Conservation (phyloP, 176 grass and related monocot genomes). For the Triticum turgidum region DNA sequence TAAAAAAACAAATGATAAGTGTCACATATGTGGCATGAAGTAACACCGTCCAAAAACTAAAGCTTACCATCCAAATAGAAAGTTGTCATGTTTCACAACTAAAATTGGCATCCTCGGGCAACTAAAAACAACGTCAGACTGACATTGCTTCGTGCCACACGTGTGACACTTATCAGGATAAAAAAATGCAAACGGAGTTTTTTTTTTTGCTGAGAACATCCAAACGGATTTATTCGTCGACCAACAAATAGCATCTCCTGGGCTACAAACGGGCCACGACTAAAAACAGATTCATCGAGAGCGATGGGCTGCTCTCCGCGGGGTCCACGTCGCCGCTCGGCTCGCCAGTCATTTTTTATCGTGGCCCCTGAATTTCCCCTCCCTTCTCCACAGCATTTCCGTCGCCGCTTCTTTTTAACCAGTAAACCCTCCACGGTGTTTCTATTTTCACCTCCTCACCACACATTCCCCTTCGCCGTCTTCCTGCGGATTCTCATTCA, state of each 20-base stretch:
- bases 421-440: constrained; percentile 20
- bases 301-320: constrained; percentile 31
- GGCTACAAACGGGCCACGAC: background rate
- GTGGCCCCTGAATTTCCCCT: constrained; percentile 17
- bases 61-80: no score
- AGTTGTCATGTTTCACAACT: no score
- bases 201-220: no score
- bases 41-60: no score
- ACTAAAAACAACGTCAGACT: no score
- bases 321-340: background rate
- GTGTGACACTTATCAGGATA: no score
- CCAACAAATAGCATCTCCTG: background rate
- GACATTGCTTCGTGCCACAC: no score
- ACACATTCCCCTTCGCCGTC: background rate
- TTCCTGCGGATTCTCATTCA: background rate
- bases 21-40: no score
- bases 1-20: no score
- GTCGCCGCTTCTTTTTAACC: constrained; percentile 21
- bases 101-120: no score
- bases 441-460: constrained; percentile 8
- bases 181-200: no score
- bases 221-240: no score
- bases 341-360: constrained; percentile 35
- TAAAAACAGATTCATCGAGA: background rate
- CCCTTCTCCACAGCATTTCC: background rate